phyloP scores from a whole-genome alignment of 140 eudicot genomes.

The Ambrosia hybrid region DNA sequence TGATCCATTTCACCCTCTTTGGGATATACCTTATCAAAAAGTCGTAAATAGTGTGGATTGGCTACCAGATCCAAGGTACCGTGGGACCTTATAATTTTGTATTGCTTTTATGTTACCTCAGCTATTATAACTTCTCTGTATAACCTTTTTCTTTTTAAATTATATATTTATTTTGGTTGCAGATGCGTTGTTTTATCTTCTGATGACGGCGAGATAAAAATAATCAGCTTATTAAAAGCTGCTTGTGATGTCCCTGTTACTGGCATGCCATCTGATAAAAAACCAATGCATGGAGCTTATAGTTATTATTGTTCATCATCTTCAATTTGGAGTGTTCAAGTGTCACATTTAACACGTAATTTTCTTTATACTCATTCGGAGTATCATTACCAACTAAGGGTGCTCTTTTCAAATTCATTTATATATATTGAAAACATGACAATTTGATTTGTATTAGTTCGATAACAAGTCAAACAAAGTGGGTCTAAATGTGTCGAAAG shows the following conservation, averaged over 20 bases:
- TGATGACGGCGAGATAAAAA: conserved; percentile 81
- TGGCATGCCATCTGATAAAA: conserved; percentile 53
- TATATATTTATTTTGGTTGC: conserved; percentile 21
- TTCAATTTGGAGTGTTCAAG: conserved; percentile 79
- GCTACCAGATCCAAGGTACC: conserved; percentile 84
- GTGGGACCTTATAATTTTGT: conserved; percentile 1
- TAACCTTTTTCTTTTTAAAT: not conserved
- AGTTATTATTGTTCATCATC: conserved; percentile 65
- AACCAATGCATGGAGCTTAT: conserved; percentile 56
- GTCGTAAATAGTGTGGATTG: conserved; percentile 73
- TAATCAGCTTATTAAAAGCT: conserved; percentile 64
- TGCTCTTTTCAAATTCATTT: not conserved
- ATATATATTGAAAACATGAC: not conserved
- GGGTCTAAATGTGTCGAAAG: too few species aligned
- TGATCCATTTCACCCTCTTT: conserved; percentile 83
- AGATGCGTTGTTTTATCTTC: conserved; percentile 63
- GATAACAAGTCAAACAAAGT: not conserved
- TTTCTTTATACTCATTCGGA: conserved; percentile 7
- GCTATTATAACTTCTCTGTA: not conserved
- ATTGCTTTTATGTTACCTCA: not conserved
- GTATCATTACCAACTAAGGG: not conserved
- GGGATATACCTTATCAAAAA: conserved; percentile 61
- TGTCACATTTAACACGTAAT: conserved; percentile 66
- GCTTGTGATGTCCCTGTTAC: conserved; percentile 71
- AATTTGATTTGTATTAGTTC: not conserved